Percentiles rank a stretch among this genome's conserved stretches.
These are phyloP conservation scores for Wallacemonas rigidus DNA, from an alignment of 208 protist species.

Conservation along the genomic window DNA sequence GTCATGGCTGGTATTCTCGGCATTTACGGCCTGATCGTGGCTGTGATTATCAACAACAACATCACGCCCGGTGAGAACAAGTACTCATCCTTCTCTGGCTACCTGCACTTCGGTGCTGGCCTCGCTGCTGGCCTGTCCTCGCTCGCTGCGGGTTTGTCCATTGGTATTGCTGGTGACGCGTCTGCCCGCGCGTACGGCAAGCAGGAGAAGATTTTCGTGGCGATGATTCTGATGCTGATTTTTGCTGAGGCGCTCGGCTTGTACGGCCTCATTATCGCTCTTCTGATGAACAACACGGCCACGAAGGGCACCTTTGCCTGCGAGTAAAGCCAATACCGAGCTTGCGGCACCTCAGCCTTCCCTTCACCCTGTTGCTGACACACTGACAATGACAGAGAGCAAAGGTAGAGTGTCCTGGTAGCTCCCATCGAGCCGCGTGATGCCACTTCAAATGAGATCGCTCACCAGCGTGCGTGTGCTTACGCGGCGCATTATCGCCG, in stretches of 20 bases:
- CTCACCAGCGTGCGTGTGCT: too few relatives aligned
- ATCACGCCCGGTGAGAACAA: constrained; percentile 72
- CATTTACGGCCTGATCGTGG: constrained; percentile 99
- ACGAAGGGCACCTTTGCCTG: constrained; percentile 77
- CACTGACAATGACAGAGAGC: too few relatives aligned
- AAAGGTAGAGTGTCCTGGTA: too few relatives aligned
- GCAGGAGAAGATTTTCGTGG: constrained; percentile 98
- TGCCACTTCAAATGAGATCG: too few relatives aligned
- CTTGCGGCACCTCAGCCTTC: too few relatives aligned
- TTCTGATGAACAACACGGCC: constrained; percentile 94
- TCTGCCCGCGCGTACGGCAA: constrained; percentile 90
- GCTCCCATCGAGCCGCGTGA: too few relatives aligned
- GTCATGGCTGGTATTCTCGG: constrained; percentile 97
- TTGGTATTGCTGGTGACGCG: constrained; percentile 99
- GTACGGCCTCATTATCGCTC: constrained; percentile 99
- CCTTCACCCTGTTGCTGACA: too few relatives aligned
- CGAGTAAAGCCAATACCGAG: constrained; percentile 7
- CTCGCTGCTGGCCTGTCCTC: constrained; percentile 94
- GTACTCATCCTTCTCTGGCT: constrained; percentile 85
- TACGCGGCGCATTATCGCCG: too few relatives aligned
- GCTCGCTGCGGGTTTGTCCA: constrained; percentile 97
- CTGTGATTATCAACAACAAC: constrained; percentile 97
- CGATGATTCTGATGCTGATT: constrained; percentile 99
- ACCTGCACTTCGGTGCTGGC: constrained; percentile 97
- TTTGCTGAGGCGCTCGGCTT: constrained; percentile 99